Conservation (phyloP, 768 basidiomycete species). For the Zangia roseola region DNA sequence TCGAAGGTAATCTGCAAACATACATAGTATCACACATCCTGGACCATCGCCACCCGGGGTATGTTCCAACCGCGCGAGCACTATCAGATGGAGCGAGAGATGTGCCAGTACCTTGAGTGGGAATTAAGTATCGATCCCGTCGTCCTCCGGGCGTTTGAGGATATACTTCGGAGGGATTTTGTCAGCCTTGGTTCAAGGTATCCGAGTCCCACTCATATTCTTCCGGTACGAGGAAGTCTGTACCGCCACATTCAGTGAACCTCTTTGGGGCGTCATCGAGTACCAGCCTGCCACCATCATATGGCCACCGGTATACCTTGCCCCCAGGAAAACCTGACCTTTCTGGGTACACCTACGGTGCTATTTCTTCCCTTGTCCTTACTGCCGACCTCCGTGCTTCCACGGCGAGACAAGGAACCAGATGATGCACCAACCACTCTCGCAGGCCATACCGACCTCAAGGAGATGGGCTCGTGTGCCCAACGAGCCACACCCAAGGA, state of each 20-base stretch:
- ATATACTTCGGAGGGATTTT: constrained; percentile 60
- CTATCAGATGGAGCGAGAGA: constrained; percentile 80
- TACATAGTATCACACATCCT: constrained; percentile 90
- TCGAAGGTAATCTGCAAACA: constrained; percentile 87
- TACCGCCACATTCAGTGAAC: constrained; percentile 34
- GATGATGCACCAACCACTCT: constrained; percentile 95
- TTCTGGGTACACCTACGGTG: constrained; percentile 93
- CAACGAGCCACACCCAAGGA: constrained; percentile 84
- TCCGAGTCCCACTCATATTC: constrained; percentile 61
- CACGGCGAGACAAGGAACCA: constrained; percentile 93
- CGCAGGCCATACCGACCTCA: constrained; percentile 83
- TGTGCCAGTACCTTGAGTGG: constrained; percentile 91
- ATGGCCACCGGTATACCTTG: constrained; percentile 29
- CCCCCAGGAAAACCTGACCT: constrained; percentile 66
- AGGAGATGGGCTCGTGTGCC: constrained; percentile 95
- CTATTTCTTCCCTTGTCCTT: constrained; percentile 91
- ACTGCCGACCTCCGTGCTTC: constrained; percentile 84
- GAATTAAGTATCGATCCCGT: constrained; percentile 72
- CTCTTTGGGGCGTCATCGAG: constrained; percentile 33
- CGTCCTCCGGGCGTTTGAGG: constrained; percentile 60
- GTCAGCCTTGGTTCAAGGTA: constrained; percentile 36
- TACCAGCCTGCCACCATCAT: constrained; percentile 29
- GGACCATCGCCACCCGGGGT: constrained; percentile 86
- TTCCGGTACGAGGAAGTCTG: constrained; percentile 63
- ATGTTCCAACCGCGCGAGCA: constrained; percentile 78